phyloP scores from a whole-genome alignment of 495 filamentous ascomycete species.

The Xylaria palmicola region DNA sequence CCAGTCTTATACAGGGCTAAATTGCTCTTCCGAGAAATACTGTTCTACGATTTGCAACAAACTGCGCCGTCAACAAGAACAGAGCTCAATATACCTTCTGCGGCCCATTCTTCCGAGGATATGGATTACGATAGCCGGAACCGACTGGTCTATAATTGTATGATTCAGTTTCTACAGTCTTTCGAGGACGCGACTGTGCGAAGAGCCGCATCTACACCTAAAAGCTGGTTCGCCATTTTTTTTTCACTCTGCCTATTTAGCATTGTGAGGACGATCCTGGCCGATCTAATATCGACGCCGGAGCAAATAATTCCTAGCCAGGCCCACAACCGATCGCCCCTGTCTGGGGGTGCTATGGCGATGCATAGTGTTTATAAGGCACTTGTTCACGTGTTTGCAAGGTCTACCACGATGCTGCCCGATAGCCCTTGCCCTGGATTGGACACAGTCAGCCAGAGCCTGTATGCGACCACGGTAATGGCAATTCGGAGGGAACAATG shows the following conservation, averaged over 20 bases:
- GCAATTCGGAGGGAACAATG: conserved; percentile 43
- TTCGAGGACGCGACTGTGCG: conserved; percentile 44
- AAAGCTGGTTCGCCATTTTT: conserved; percentile 47
- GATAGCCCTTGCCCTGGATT: conserved; percentile 38
- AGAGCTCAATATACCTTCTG: conserved; percentile 37
- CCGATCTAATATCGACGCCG: conserved; percentile 41
- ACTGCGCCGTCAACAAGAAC: conserved; percentile 46
- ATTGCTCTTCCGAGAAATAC: conserved; percentile 45
- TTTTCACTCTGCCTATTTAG: conserved; percentile 51
- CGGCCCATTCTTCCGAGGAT: conserved; percentile 39
- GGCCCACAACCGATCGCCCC: conserved; percentile 27
- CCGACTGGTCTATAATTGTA: conserved; percentile 46
- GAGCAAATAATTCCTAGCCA: conserved; percentile 26
- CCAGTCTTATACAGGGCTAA: conserved; percentile 50
- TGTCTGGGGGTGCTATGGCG: conserved; percentile 30
- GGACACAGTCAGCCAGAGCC: conserved; percentile 33
- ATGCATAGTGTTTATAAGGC: conserved; percentile 51
- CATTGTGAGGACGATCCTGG: conserved; percentile 46
- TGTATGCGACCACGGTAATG: conserved; percentile 31
- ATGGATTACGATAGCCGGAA: conserved; percentile 45
- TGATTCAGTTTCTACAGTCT: conserved; percentile 47
- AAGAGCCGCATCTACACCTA: conserved; percentile 35
- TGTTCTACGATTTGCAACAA: conserved; percentile 51
- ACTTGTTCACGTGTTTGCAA: conserved; percentile 42
- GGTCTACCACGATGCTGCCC: conserved; percentile 43